Conservation (phyloP, 345 rosid genomes). For the Psidium guajava region DNA sequence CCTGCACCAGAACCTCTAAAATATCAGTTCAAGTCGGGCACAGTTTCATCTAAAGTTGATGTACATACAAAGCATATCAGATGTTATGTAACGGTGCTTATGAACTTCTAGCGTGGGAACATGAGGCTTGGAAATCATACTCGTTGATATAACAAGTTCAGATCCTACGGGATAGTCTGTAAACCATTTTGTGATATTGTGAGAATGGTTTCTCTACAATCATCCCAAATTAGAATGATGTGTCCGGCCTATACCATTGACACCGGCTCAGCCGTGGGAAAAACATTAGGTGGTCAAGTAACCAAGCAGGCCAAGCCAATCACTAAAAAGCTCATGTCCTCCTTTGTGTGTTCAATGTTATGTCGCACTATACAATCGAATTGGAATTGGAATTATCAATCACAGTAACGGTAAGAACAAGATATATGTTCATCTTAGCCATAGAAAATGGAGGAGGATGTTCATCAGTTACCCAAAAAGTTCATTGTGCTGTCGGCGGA, state of each 20-base stretch:
- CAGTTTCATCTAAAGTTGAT: background rate
- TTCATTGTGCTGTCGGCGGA: background rate
- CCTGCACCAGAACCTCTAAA: background rate
- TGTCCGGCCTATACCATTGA: background rate
- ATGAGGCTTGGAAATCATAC: background rate
- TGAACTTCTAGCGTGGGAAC: background rate
- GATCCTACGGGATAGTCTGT: background rate
- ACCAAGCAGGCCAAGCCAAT: background rate
- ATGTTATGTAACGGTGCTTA: background rate
- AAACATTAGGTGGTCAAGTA: background rate
- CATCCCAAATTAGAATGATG: background rate
- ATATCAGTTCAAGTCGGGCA: background rate
- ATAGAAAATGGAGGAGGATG: background rate
- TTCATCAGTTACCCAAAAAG: slow-evolving; percentile 11
- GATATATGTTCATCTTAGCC: background rate
- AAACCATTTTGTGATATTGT: background rate
- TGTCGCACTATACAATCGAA: background rate
- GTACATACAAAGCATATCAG: background rate
- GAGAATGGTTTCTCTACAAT: background rate
- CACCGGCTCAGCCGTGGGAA: background rate
- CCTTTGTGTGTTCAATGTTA: background rate
- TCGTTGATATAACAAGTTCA: background rate
- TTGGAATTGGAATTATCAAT: background rate
- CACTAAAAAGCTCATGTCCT: background rate
- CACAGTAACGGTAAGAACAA: background rate